Base-by-base conservation (phyloP, 2,329 filamentous ascomycete genomes). In the Purpureocillium lavendulum region DNA sequence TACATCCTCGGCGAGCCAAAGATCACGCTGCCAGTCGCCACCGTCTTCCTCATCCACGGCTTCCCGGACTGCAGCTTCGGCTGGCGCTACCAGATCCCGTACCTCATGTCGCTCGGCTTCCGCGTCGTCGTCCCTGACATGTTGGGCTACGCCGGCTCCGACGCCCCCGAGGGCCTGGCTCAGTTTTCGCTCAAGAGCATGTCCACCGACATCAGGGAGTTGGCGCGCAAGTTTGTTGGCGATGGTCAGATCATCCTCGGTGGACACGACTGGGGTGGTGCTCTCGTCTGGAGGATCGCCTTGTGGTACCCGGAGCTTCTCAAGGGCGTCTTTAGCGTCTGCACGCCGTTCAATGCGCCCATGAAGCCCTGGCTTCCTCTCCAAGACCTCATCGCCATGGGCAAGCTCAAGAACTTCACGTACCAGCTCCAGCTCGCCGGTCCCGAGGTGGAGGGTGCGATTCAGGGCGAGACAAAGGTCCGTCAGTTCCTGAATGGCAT, bases 241-340 rank as follows among this genome's bases (percentile, higher is more conserved):
- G 39, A 66, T 59, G 56, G 56, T 8, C 64, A 64, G 40, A 82
- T 95, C 53, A 81, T 96, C 41, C 73, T 96, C 12, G 87, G 88
- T 36, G 90, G 88, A 7, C 90, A 96, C 64, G 90, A 97, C 63
- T 96, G 90, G 86, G 90, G 90, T 58, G 88, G 86, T 51, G 70
- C 73, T 3, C 69, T 89, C 21, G 81, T 83, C 39, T 94, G 86
- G 71, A 78, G 87, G 40, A 65, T 84, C 41, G 79, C 82, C 12
- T 73, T 84, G 46, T 87, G 80, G 73, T 70, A 88, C 52, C 87
- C 86, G 0, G 64, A 80, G 31, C 68, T 94, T 11, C 68, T 95
- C 47, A 73, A 73, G 30, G 81, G 80, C 51, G 69, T 95, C 44
- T 90, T 95, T 66, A 77, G 76, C 49, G 67, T 95, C 44, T 92